Evolutionary conservation across 148 eudicot genomes (phyloP).

Genomic region (Fagopyrum tataricum): DNA sequence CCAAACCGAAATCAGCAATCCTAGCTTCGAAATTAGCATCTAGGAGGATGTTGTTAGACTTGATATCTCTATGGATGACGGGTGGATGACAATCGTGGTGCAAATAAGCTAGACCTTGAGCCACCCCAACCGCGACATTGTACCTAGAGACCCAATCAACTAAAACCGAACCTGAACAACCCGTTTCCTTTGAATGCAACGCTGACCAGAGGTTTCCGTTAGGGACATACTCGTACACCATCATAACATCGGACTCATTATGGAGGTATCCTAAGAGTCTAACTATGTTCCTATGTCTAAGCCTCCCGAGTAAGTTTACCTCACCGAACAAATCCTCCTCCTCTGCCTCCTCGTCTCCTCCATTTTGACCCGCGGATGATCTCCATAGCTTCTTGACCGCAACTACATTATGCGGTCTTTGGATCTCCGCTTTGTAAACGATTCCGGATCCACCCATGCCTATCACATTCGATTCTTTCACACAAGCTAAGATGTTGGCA

Average conservation of each 20-base stretch:
- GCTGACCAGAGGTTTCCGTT: conserved; percentile 39
- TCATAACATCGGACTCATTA: conserved; percentile 37
- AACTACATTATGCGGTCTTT: conserved; percentile 28
- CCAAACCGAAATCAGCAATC: conserved; percentile 42
- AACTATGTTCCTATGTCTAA: conserved; percentile 43
- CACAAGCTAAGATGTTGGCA: conserved; percentile 45
- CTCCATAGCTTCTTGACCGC: conserved; percentile 46
- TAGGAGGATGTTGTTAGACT: conserved; percentile 37
- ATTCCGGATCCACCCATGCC: conserved; percentile 42
- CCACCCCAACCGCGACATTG: conserved; percentile 38
- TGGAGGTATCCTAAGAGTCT: conserved; percentile 35
- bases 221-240: conserved; percentile 36
- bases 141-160: conserved; percentile 47
- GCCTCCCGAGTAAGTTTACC: conserved; percentile 37
- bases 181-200: conserved; percentile 25
- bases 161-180: conserved; percentile 20
- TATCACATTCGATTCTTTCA: conserved; percentile 37
- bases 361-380: conserved; percentile 1
- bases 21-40: conserved; percentile 38
- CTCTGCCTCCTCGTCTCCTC: conserved; percentile 20
- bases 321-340: conserved; percentile 27
- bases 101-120: conserved; percentile 39
- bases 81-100: conserved; percentile 42
- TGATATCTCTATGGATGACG: conserved; percentile 37
- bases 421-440: conserved; percentile 41